Base-by-base conservation (phyloP, 768 basidiomycete species). In the Leccinum truebloodii region DNA sequence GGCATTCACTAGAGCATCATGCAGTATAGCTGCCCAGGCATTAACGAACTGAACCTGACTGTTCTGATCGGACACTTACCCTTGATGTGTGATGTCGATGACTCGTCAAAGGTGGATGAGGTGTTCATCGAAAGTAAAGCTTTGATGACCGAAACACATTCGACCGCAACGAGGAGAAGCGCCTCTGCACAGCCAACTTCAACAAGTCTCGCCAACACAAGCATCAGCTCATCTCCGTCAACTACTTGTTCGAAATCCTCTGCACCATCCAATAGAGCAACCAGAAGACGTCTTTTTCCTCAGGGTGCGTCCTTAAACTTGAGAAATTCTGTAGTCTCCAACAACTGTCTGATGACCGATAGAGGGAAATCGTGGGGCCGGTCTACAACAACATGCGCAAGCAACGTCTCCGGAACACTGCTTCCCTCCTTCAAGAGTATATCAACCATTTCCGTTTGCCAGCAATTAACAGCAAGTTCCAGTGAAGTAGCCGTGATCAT, bases 81-180 rank as follows among this genome's bases (percentile, higher is more conserved):
- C 3, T 46, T 46, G 44, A 9, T 46, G n/a, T 20, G 18, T 4
- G 44, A 2, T n/a, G 44, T 20, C 44, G 20, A 12, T 46, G 44
- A 46, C 44, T 46, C 20, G 5, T 22, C 44, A 46, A 46, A 46
- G n/a, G 14, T 16, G 44, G 44, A 20, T 10, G 44, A n/a, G 44
- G 20, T 20, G 12, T n/a, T 12, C n/a, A 22, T 22, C 9, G 44
- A n/a, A 46, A 46, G 44, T 22, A 46, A 78, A 14, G 32, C 8
- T 18, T 18, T 26, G 7, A 52, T 14, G 5, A 46, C 32, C 1
- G 24, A 20, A 18, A 58, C 26, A 14, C 39, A 58, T 14, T 46
- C 51, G 8, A 57, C 50, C 7, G 56, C 59, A 26, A 48, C 5
- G 8, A 52, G 50, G n/a, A 60, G 41, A 35, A 58, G 51, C 2